Evolutionary conservation across 225 moss, liverwort and hornwort genomes (phyloP).

Genomic region (Anthoceros angustus): DNA sequence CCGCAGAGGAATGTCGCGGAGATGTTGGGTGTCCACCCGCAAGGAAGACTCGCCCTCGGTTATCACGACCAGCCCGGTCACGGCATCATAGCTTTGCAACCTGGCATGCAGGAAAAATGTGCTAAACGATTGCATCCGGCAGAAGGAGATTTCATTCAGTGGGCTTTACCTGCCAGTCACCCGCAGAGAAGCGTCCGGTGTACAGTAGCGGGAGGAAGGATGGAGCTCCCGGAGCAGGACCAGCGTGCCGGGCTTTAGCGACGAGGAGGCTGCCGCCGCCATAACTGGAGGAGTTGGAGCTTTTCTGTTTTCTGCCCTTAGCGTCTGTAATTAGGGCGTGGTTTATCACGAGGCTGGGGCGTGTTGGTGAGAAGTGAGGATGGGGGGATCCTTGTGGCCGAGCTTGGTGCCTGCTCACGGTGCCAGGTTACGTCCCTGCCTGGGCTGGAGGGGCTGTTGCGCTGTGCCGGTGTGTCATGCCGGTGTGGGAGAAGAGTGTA

Average conservation of each 20-base stretch:
- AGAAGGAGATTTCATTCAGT: neutral
- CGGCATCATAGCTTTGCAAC: slow-evolving; percentile 37
- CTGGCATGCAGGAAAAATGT: slow-evolving; percentile 7
- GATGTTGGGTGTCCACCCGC: slow-evolving; percentile 43
- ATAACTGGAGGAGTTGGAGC: neutral
- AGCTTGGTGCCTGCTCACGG: neutral
- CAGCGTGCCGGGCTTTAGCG: neutral
- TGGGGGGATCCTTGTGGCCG: neutral
- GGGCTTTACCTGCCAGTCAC: neutral
- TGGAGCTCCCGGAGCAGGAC: slow-evolving; percentile 3
- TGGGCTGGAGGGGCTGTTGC: neutral
- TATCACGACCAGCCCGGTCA: slow-evolving; percentile 42
- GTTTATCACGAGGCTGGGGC: too few species aligned
- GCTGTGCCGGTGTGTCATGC: neutral
- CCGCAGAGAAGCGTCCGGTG: neutral
- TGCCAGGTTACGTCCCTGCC: neutral
- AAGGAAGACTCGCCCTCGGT: slow-evolving; percentile 26
- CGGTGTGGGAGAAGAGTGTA: neutral
- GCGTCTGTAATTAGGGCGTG: too few species aligned
- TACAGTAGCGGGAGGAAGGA: neutral
- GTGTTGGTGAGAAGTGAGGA: too few species aligned
- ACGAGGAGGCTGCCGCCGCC: neutral
- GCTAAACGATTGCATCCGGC: neutral
- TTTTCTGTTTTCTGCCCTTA: too few species aligned
- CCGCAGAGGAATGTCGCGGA: slow-evolving; percentile 30